Conservation (phyloP, 139 green algal species). For the Penium margaritaceum region DNA sequence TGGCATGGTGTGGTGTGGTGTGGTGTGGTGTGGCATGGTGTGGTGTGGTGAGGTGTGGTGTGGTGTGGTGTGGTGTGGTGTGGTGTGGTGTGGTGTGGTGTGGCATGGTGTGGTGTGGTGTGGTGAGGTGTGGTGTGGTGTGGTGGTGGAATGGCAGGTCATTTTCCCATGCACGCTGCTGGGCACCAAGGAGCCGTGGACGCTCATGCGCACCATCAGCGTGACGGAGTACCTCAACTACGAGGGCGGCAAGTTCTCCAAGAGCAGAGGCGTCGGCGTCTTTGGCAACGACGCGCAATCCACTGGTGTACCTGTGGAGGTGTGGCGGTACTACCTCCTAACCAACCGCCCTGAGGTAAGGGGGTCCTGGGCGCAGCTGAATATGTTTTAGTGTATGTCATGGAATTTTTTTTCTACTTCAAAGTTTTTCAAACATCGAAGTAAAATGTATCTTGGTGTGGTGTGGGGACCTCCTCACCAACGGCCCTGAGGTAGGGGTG, state of each 20-base stretch:
- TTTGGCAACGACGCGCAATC: constrained; percentile 89
- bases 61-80: too few species aligned
- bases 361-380: not conserved
- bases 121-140: too few species aligned
- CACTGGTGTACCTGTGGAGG: constrained; percentile 70
- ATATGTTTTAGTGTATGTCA: not conserved
- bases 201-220: constrained; percentile 87
- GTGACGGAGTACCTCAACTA: constrained; percentile 99
- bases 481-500: constrained; percentile 66
- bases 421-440: constrained; percentile 79
- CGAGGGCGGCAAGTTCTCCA: constrained; percentile 89
- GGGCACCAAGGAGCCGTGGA: constrained; percentile 71
- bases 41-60: too few species aligned
- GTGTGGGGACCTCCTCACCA: constrained; percentile 88
- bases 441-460: constrained; percentile 75
- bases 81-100: too few species aligned
- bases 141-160: too few species aligned
- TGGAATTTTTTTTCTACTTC: constrained; percentile 70
- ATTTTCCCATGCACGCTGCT: constrained; percentile 83
- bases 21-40: too few species aligned
- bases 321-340: constrained; percentile 96
- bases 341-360: constrained; percentile 68
- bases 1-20: too few species aligned
- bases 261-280: constrained; percentile 82
- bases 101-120: too few species aligned